Percentiles rank a stretch among this genome's conserved stretches.
Evolutionary conservation across 1,284 basidiomycete species (phyloP).

Genomic region (Papiliotrema laurentii): DNA sequence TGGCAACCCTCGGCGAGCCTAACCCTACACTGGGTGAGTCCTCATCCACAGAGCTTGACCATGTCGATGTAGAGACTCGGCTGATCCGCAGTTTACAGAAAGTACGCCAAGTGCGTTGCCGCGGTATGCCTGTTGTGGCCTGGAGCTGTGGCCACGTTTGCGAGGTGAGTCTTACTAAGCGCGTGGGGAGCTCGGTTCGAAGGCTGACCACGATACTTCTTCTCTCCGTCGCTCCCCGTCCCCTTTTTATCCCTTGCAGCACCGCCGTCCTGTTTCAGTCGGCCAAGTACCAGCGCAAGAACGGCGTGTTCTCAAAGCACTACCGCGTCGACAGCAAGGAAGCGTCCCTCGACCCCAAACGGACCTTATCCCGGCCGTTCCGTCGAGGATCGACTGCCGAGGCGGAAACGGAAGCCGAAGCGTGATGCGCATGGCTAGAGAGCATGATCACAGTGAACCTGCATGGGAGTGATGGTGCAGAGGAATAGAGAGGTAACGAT

Average conservation of each 20-base stretch:
- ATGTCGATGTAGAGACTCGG: background rate
- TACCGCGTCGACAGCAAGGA: background rate
- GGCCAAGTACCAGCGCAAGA: slow-evolving; percentile 2
- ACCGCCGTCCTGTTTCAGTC: background rate
- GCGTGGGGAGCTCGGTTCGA: no score
- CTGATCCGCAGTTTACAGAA: background rate
- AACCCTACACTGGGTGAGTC: background rate
- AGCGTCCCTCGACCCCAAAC: background rate
- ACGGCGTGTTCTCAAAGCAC: slow-evolving; percentile 1
- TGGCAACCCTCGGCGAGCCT: background rate
- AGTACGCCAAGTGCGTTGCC: slow-evolving; percentile 1
- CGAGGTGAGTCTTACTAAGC: background rate
- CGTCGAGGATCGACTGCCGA: no score
- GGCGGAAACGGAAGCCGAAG: background rate
- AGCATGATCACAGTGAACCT: no score
- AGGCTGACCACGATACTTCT: no score
- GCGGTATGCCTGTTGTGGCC: background rate
- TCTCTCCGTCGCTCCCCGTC: background rate
- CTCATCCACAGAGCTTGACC: no score
- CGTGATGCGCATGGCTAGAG: no score
- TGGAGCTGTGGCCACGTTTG: background rate
- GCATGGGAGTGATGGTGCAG: no score
- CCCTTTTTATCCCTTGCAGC: background rate
- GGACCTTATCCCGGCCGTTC: no score
- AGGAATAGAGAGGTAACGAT: no score